These are phyloP conservation scores for Saccharomycopsis fodiens DNA, from an alignment of 805 yeast genomes.

Conservation along the genomic window DNA sequence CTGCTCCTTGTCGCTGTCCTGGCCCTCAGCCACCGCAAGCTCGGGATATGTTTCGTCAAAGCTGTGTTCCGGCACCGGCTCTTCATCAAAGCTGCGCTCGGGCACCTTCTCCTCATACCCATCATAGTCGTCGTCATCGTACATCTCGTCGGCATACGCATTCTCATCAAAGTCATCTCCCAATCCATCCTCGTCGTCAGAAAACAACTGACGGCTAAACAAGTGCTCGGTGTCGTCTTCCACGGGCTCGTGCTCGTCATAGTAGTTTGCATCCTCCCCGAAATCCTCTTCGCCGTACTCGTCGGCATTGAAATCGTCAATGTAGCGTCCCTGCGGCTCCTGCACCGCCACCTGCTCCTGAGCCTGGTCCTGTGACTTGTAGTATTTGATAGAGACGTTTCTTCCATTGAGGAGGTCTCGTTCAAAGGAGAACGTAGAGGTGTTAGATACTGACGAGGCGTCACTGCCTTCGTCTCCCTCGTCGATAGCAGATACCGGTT, in stretches of 20 bases:
- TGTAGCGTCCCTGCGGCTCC: slow-evolving; percentile 19
- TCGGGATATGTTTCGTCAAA: no score
- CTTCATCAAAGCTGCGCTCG: no score
- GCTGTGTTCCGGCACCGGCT: no score
- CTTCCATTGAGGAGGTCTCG: slow-evolving; percentile 26
- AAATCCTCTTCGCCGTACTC: slow-evolving; percentile 24
- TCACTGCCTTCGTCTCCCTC: slow-evolving; percentile 3
- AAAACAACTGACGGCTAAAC: slow-evolving; percentile 31
- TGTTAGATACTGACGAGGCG: slow-evolving; percentile 20
- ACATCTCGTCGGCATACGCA: slow-evolving; percentile 5
- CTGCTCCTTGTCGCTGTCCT: neutral
- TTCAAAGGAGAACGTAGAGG: slow-evolving; percentile 31
- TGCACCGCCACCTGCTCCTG: slow-evolving; percentile 17
- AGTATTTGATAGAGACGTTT: slow-evolving; percentile 31
- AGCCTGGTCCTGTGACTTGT: slow-evolving; percentile 29
- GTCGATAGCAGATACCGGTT: neutral
- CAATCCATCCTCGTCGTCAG: slow-evolving; percentile 23
- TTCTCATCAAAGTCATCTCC: slow-evolving; percentile 9
- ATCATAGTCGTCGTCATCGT: neutral
- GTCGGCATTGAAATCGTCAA: slow-evolving; percentile 24
- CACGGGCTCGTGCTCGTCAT: slow-evolving; percentile 24
- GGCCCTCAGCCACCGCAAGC: no score
- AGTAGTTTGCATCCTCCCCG: slow-evolving; percentile 28
- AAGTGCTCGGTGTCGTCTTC: slow-evolving; percentile 33
- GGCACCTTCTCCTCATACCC: no score